phyloP scores from a whole-genome alignment of 2,329 filamentous ascomycete genomes.

The Dactylellina sp. region DNA sequence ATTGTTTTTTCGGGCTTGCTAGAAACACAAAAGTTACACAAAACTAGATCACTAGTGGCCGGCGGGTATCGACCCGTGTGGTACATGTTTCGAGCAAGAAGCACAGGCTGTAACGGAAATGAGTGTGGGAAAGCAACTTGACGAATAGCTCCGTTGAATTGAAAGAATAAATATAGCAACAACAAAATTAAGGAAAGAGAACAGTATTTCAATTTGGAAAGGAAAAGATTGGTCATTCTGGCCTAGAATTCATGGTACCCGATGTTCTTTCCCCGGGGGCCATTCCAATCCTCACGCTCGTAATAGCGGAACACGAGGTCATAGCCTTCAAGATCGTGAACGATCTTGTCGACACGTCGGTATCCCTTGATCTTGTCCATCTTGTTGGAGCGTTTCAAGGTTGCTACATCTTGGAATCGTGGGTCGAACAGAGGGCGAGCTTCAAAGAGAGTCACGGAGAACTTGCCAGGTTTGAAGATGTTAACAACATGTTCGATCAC shows the following conservation, averaged over 20 bases:
- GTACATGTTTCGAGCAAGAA: not conserved
- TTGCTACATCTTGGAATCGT: conserved; percentile 65
- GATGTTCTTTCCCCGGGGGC: conserved; percentile 49
- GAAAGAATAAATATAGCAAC: too few species aligned
- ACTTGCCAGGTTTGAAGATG: conserved; percentile 97
- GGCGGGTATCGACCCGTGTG: conserved; percentile 9
- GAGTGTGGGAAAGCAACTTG: not conserved
- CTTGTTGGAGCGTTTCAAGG: conserved; percentile 66
- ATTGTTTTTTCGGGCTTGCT: conserved; percentile 21
- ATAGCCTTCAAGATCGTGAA: conserved; percentile 97
- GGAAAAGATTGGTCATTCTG: not conserved
- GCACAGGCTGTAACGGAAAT: not conserved
- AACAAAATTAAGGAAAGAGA: not conserved
- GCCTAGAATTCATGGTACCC: conserved; percentile 50
- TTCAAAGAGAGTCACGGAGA: conserved; percentile 96
- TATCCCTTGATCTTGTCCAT: conserved; percentile 89
- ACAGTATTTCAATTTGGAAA: not conserved
- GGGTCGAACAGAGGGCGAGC: conserved; percentile 73
- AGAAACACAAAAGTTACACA: conserved; percentile 11
- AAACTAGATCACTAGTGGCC: not conserved
- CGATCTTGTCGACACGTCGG: conserved; percentile 88
- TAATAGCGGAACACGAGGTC: conserved; percentile 97
- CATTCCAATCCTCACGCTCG: conserved; percentile 79
- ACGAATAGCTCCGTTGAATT: too few species aligned
- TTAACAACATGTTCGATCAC: conserved; percentile 92